These are phyloP conservation scores for Penicillium paneum DNA, from an alignment of 2,329 filamentous ascomycete genomes.

Conservation along the genomic window DNA sequence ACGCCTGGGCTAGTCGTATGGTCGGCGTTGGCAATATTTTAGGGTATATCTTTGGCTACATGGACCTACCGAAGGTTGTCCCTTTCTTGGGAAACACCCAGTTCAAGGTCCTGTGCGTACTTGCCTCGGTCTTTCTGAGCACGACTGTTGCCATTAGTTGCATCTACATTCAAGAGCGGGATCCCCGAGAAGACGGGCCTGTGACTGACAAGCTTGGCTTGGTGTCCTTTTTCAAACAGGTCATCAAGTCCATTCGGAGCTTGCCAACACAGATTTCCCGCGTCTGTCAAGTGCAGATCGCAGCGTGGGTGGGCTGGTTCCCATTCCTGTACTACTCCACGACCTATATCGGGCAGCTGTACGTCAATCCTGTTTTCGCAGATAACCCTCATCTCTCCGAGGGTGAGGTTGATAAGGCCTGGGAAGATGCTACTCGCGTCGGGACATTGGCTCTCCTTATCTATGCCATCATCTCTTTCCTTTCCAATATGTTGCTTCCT, in stretches of 20 bases:
- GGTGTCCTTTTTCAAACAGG: slow-evolving; percentile 72
- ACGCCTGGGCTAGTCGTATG: slow-evolving; percentile 87
- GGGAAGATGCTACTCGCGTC: slow-evolving; percentile 79
- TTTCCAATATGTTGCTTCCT: slow-evolving; percentile 77
- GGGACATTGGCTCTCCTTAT: slow-evolving; percentile 87
- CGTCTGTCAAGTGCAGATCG: slow-evolving; percentile 79
- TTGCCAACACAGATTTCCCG: slow-evolving; percentile 78
- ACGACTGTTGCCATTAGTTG: slow-evolving; percentile 70
- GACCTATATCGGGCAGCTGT: slow-evolving; percentile 89
- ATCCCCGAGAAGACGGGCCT: slow-evolving; percentile 69
- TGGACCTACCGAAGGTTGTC: slow-evolving; percentile 69
- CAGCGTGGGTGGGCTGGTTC: slow-evolving; percentile 93
- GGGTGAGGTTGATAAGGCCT: slow-evolving; percentile 71
- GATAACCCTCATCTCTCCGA: slow-evolving; percentile 74
- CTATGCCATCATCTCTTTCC: slow-evolving; percentile 80
- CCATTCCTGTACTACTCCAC: slow-evolving; percentile 94
- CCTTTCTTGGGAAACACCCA: slow-evolving; percentile 83
- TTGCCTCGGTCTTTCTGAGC: slow-evolving; percentile 72
- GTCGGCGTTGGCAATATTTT: slow-evolving; percentile 86
- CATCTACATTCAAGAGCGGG: slow-evolving; percentile 68
- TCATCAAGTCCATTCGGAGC: slow-evolving; percentile 71
- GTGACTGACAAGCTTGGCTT: slow-evolving; percentile 62
- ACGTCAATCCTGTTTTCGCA: slow-evolving; percentile 76
- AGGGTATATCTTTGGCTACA: slow-evolving; percentile 82
- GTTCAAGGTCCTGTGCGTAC: slow-evolving; percentile 86